phyloP scores from a whole-genome alignment of 257 asterid genomes.

The Cruciata laevipes region DNA sequence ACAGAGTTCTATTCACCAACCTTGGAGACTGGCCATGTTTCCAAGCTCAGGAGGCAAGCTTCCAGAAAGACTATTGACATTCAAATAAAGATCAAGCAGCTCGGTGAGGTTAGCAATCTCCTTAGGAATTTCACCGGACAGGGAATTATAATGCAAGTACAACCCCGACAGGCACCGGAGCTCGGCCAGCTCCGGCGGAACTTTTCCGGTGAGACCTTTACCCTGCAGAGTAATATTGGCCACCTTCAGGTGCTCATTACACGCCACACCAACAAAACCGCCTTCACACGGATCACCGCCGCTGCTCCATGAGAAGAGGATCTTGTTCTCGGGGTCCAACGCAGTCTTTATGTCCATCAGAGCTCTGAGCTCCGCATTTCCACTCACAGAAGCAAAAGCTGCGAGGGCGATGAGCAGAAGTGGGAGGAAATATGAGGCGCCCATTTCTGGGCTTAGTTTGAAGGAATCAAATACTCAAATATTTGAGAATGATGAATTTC shows the following conservation, averaged over 20 bases:
- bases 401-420: constrained; percentile 21
- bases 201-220: constrained; percentile 64
- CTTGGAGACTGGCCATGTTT: constrained; percentile 80
- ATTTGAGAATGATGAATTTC: neutral
- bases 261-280: constrained; percentile 65
- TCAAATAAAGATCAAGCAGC: constrained; percentile 72
- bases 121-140: constrained; percentile 72
- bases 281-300: constrained; percentile 78
- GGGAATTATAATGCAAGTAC: constrained; percentile 71
- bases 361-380: constrained; percentile 69
- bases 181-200: constrained; percentile 81
- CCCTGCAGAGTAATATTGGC: constrained; percentile 61
- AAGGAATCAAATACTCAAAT: constrained; percentile 1
- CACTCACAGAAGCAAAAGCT: constrained; percentile 25
- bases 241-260: constrained; percentile 79
- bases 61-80: constrained; percentile 66
- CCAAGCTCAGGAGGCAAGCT: constrained; percentile 58
- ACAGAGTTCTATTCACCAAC: constrained; percentile 24
- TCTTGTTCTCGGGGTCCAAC: constrained; percentile 61
- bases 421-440: constrained; percentile 16
- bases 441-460: constrained; percentile 28
- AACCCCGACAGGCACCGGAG: constrained; percentile 79
- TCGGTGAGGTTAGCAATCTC: constrained; percentile 79
- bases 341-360: constrained; percentile 70
- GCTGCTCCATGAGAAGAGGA: constrained; percentile 57